A percentile compares a stretch with the other conserved stretches of the same genome.
Conservation (phyloP, 1,284 basidiomycete genomes). For the Melampsora abietis-canadensis region DNA sequence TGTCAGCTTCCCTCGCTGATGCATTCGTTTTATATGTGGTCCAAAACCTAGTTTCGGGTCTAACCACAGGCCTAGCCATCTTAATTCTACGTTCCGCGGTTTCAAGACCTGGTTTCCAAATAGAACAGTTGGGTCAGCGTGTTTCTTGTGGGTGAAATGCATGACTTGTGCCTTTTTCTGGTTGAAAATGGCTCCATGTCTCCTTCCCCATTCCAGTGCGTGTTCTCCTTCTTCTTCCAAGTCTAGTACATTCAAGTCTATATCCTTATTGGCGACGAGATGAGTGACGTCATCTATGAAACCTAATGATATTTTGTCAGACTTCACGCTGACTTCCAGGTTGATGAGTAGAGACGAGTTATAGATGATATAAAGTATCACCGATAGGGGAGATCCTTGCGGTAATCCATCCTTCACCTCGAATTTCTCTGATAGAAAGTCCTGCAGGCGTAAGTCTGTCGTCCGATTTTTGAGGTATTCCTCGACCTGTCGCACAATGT, state of each 20-base stretch:
- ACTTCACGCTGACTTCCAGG: background rate
- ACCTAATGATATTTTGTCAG: constrained; percentile 9
- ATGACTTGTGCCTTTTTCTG: constrained; percentile 22
- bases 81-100: too few species aligned
- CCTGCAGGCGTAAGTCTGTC: background rate
- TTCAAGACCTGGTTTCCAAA: too few species aligned
- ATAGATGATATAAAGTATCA: constrained; percentile 13
- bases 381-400: constrained; percentile 25
- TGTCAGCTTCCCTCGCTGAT: too few species aligned
- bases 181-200: constrained; percentile 17
- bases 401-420: background rate
- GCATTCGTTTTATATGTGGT: too few species aligned
- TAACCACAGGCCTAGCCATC: too few species aligned
- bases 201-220: background rate
- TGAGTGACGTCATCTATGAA: constrained; percentile 25
- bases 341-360: constrained; percentile 8
- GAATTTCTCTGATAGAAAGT: background rate
- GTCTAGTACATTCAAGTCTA: background rate
- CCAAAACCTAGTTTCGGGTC: too few species aligned
- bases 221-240: background rate
- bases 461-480: background rate
- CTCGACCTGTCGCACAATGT: background rate
- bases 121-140: background rate
- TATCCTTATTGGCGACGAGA: background rate
- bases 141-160: background rate